Evolutionary conservation across 2,329 filamentous ascomycete genomes (phyloP).

Genomic region (Aspergillus sp.): DNA sequence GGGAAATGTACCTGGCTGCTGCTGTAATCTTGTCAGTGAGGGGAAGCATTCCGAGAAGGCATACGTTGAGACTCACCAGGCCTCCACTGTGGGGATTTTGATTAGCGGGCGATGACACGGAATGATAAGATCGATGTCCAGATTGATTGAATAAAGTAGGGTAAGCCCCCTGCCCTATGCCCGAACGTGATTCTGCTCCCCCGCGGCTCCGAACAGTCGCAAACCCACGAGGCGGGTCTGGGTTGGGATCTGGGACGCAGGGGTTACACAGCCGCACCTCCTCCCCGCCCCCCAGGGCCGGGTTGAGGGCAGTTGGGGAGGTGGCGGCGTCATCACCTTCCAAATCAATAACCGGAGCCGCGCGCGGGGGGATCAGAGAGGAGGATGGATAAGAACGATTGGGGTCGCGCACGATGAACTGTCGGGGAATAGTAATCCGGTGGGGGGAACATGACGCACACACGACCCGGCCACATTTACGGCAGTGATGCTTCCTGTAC

Average conservation of each 20-base stretch:
- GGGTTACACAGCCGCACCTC: slow-evolving; percentile 72
- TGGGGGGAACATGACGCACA: slow-evolving; percentile 90
- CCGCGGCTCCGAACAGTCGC: slow-evolving; percentile 25
- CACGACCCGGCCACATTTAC: slow-evolving; percentile 93
- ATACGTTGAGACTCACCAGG: slow-evolving; percentile 16
- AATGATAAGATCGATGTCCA: slow-evolving; percentile 31
- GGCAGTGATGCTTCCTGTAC: slow-evolving; percentile 89
- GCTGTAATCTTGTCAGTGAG: slow-evolving; percentile 5
- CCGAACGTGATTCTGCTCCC: slow-evolving; percentile 14
- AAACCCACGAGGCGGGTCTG: slow-evolving; percentile 53
- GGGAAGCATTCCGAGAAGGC: background rate
- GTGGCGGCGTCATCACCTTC: slow-evolving; percentile 42
- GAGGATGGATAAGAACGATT: slow-evolving; percentile 42
- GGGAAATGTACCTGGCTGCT: slow-evolving; percentile 18
- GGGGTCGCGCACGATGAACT: slow-evolving; percentile 77
- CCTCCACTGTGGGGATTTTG: slow-evolving; percentile 12
- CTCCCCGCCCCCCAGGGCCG: slow-evolving; percentile 63
- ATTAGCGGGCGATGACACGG: slow-evolving; percentile 22
- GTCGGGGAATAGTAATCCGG: slow-evolving; percentile 88
- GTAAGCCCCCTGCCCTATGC: slow-evolving; percentile 15
- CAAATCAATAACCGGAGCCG: slow-evolving; percentile 51
- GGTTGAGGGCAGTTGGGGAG: slow-evolving; percentile 41
- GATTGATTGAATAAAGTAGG: slow-evolving; percentile 19
- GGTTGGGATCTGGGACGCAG: slow-evolving; percentile 70
- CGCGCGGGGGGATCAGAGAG: slow-evolving; percentile 45